phyloP scores from a whole-genome alignment of 257 asterid genomes.

The Gentiana straminea region DNA sequence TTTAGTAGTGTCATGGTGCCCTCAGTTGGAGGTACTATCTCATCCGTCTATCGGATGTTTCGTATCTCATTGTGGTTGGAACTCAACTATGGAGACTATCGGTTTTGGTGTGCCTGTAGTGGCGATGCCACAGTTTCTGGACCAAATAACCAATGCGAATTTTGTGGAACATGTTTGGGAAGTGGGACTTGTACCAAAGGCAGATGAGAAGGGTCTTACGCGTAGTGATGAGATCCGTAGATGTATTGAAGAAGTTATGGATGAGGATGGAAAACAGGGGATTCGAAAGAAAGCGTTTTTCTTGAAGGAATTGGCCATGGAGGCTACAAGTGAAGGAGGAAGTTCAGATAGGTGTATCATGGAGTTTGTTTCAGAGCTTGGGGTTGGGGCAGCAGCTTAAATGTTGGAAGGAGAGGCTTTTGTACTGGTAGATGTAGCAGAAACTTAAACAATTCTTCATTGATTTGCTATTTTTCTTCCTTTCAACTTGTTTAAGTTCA shows the following conservation, averaged over 20 bases:
- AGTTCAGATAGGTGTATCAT: background rate
- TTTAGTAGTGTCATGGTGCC: conserved; percentile 40
- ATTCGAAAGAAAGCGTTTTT: conserved; percentile 19
- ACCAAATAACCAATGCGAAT: conserved; percentile 45
- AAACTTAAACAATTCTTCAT: background rate
- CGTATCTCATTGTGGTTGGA: conserved; percentile 54
- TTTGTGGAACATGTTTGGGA: conserved; percentile 40
- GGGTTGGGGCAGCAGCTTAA: background rate
- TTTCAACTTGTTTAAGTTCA: background rate
- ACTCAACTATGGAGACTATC: conserved; percentile 43
- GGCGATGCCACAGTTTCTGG: conserved; percentile 48
- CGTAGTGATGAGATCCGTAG: conserved; percentile 22
- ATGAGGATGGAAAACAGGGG: conserved; percentile 25
- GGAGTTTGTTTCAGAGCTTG: background rate
- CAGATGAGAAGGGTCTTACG: conserved; percentile 17
- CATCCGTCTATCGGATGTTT: conserved; percentile 41
- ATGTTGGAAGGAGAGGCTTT: background rate
- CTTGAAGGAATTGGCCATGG: conserved; percentile 34
- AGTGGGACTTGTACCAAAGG: conserved; percentile 26
- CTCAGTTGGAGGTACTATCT: conserved; percentile 38
- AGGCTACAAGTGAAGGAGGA: conserved; percentile 40
- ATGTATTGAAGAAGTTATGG: conserved; percentile 28
- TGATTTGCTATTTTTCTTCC: background rate
- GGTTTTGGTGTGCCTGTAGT: conserved; percentile 62
- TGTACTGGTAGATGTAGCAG: background rate